phyloP scores from a whole-genome alignment of 2,329 filamentous ascomycete species.

The Lomentospora prolificans region DNA sequence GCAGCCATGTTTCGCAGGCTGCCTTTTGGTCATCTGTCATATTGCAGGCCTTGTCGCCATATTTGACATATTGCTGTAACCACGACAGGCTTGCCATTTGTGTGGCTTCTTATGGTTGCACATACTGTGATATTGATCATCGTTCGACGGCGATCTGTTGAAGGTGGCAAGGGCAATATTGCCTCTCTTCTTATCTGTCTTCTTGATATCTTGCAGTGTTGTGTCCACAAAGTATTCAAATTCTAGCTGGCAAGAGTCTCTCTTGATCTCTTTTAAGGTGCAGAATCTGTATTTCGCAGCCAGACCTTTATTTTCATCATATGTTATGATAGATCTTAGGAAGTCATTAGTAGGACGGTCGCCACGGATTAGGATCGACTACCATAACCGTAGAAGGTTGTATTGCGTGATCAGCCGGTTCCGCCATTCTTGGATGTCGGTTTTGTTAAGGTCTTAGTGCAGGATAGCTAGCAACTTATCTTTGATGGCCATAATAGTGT shows the following conservation, averaged over 20 bases:
- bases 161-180: not conserved
- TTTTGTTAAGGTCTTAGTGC: not conserved
- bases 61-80: not conserved
- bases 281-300: too few relatives aligned
- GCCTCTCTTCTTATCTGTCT: not conserved
- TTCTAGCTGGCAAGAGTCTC: not conserved
- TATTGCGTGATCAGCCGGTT: not conserved
- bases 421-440: not conserved
- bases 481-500: not conserved
- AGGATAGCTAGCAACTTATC: not conserved
- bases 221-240: not conserved
- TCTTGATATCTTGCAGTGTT: not conserved
- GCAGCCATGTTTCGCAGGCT: not conserved
- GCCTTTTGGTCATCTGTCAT: not conserved
- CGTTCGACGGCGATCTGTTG: not conserved
- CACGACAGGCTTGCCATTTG: not conserved
- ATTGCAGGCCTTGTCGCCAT: not conserved
- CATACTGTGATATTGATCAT: not conserved
- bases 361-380: not conserved
- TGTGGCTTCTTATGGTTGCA: not conserved
- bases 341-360: too few relatives aligned
- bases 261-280: not conserved
- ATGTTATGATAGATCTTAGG: not conserved
- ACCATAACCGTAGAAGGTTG: not conserved
- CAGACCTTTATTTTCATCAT: not conserved